These are phyloP conservation scores for Talaromyces sp. DNA, from an alignment of 2,329 filamentous ascomycete genomes.

Conservation along the genomic window DNA sequence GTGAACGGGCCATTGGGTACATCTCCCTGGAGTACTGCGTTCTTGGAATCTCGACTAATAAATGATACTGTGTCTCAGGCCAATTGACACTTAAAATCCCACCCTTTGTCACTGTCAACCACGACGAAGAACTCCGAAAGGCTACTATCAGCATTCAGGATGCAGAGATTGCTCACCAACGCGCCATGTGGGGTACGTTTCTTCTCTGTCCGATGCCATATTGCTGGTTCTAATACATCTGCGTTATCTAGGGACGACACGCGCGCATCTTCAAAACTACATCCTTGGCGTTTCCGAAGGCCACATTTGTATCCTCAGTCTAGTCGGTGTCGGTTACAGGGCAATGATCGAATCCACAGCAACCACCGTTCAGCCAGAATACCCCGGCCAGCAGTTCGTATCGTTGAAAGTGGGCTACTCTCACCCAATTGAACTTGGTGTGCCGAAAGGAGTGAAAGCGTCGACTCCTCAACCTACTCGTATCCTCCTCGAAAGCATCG, in stretches of 20 bases:
- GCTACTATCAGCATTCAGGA: slow-evolving; percentile 67
- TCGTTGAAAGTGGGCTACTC: slow-evolving; percentile 94
- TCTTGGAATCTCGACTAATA: background rate
- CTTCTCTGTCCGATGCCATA: slow-evolving; percentile 2
- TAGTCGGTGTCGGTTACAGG: slow-evolving; percentile 94
- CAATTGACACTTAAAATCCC: slow-evolving; percentile 74
- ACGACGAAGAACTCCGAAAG: slow-evolving; percentile 59
- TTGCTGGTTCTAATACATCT: slow-evolving; percentile 15
- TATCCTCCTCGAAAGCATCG: slow-evolving; percentile 79
- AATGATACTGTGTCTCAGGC: slow-evolving; percentile 41
- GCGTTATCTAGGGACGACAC: slow-evolving; percentile 65
- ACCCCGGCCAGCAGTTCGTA: slow-evolving; percentile 79
- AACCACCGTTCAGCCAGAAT: slow-evolving; percentile 60
- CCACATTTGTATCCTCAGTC: slow-evolving; percentile 83
- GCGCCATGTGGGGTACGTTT: slow-evolving; percentile 87
- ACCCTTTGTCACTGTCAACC: slow-evolving; percentile 66
- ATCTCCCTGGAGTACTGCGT: slow-evolving; percentile 15
- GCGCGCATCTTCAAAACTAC: slow-evolving; percentile 84
- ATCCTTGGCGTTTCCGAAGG: slow-evolving; percentile 94
- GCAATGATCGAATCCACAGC: slow-evolving; percentile 76
- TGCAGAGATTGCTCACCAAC: slow-evolving; percentile 64
- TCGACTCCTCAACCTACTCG: slow-evolving; percentile 86
- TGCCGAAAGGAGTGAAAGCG: slow-evolving; percentile 77
- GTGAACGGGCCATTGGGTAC: slow-evolving; percentile 76
- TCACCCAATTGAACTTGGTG: slow-evolving; percentile 84